A percentile compares a stretch with the other conserved stretches of the same genome.
These are phyloP conservation scores for Gossypium longicalyx DNA, from an alignment of 345 rosid species.

Conservation along the genomic window DNA sequence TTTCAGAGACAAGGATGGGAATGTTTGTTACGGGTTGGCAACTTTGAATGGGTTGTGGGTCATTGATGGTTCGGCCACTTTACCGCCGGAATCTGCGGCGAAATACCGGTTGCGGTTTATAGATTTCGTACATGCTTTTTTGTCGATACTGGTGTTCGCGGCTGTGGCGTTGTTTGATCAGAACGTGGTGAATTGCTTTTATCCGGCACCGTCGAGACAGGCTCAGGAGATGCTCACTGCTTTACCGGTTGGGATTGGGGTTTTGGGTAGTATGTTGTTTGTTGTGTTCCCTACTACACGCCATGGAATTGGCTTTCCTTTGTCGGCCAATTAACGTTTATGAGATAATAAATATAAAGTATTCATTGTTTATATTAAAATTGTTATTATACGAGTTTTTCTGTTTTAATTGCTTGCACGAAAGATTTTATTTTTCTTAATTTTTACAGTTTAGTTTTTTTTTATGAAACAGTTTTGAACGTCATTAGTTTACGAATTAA, in stretches of 20 bases:
- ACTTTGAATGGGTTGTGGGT: conserved; percentile 70
- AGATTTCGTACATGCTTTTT: conserved; percentile 71
- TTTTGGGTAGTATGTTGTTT: conserved; percentile 71
- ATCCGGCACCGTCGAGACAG: conserved; percentile 65
- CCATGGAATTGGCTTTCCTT: conserved; percentile 88
- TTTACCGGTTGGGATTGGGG: conserved; percentile 79
- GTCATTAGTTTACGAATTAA: too few relatives aligned
- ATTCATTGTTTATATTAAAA: background rate
- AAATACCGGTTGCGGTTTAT: conserved; percentile 51
- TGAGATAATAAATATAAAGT: background rate
- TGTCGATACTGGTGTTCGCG: conserved; percentile 74
- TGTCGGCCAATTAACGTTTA: conserved; percentile 33
- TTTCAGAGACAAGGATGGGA: conserved; percentile 64
- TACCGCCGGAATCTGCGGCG: conserved; percentile 49
- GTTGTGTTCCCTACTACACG: conserved; percentile 77
- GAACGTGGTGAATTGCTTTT: conserved; percentile 65
- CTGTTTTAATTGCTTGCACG: fast-evolving
- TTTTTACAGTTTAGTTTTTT: too few relatives aligned
- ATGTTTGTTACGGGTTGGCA: conserved; percentile 68
- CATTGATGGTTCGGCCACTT: conserved; percentile 64
- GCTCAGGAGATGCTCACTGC: conserved; percentile 64
- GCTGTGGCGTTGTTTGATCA: conserved; percentile 74
- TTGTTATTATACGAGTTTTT: fast-evolving
- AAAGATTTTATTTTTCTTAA: fast-evolving
- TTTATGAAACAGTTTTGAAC: fast-evolving